Conservation (phyloP, 768 basidiomycete genomes). For the Lentinus tigrinus region DNA sequence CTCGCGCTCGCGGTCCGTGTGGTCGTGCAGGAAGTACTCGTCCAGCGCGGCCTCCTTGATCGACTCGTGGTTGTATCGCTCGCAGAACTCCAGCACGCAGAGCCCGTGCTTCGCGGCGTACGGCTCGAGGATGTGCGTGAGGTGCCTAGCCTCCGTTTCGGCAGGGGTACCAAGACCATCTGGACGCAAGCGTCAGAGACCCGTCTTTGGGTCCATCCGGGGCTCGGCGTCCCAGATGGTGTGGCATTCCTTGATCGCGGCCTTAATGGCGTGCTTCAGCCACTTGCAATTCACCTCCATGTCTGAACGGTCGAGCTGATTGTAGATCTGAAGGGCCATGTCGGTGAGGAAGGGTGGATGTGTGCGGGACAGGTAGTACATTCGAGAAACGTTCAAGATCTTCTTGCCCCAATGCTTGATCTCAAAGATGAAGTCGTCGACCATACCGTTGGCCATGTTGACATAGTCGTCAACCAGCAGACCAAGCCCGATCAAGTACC, state of each 20-base stretch:
- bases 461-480: slow-evolving; percentile 93
- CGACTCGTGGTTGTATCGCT: slow-evolving; percentile 86
- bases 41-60: slow-evolving; percentile 87
- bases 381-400: slow-evolving; percentile 94
- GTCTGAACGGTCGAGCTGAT: slow-evolving; percentile 87
- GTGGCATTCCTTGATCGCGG: slow-evolving; percentile 99
- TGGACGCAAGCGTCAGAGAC: slow-evolving; percentile 91
- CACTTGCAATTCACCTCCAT: slow-evolving; percentile 78
- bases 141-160: slow-evolving; percentile 97
- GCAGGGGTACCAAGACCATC: slow-evolving; percentile 95
- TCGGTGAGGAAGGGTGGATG: slow-evolving; percentile 99
- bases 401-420: slow-evolving; percentile 98
- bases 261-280: slow-evolving; percentile 94
- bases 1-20: slow-evolving; percentile 93
- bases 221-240: slow-evolving; percentile 95
- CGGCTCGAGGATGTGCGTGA: slow-evolving; percentile 96
- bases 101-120: slow-evolving; percentile 90
- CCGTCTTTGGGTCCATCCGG: slow-evolving; percentile 91
- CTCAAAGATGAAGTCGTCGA: slow-evolving; percentile 99
- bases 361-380: slow-evolving; percentile 91
- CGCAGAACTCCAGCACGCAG: slow-evolving; percentile 93
- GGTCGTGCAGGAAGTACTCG: slow-evolving; percentile 97
- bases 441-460: slow-evolving; percentile 94
- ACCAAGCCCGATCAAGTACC: slow-evolving; percentile 91
- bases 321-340: slow-evolving; percentile 97